Conservation (phyloP, 176 grass and related monocot species). For the Bonia amplexicaulis region DNA sequence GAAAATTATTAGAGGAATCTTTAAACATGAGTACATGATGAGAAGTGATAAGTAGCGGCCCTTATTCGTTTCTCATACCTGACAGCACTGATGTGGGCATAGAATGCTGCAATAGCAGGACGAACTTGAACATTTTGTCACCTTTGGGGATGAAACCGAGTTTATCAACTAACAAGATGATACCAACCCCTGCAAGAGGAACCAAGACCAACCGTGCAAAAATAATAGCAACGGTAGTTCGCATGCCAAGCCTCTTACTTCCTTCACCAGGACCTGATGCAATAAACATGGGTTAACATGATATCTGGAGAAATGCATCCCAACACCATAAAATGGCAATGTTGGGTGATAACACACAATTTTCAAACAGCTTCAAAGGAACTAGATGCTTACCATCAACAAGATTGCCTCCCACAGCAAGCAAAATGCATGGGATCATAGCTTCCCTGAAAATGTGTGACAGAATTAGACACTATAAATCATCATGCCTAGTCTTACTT, state of each 20-base stretch:
- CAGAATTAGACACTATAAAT: conserved; percentile 1
- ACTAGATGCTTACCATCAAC: conserved; percentile 74
- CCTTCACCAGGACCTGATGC: conserved; percentile 88
- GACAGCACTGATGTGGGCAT: conserved; percentile 99
- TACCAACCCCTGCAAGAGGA: conserved; percentile 81
- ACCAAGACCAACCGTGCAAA: conserved; percentile 76
- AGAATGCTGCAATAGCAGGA: conserved; percentile 85
- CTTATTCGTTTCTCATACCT: conserved; percentile 43
- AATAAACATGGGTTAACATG: conserved; percentile 14
- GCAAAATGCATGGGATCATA: conserved; percentile 99
- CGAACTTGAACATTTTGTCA: conserved; percentile 99
- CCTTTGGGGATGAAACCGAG: conserved; percentile 80
- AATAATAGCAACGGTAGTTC: conserved; percentile 83
- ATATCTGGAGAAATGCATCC: conserved; percentile 8
- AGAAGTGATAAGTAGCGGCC: background rate
- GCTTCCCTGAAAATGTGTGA: conserved; percentile 57
- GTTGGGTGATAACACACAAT: background rate
- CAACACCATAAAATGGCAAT: background rate
- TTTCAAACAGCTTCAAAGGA: background rate
- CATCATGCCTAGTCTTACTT: background rate
- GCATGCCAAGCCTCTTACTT: conserved; percentile 83
- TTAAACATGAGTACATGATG: conserved; percentile 6
- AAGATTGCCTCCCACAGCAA: conserved; percentile 98
- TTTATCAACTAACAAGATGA: conserved; percentile 70
- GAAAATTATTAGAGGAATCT: conserved; percentile 9